Evolutionary conservation across 805 yeast species (phyloP).

Genomic region (Zygoascus bituminiphila): DNA sequence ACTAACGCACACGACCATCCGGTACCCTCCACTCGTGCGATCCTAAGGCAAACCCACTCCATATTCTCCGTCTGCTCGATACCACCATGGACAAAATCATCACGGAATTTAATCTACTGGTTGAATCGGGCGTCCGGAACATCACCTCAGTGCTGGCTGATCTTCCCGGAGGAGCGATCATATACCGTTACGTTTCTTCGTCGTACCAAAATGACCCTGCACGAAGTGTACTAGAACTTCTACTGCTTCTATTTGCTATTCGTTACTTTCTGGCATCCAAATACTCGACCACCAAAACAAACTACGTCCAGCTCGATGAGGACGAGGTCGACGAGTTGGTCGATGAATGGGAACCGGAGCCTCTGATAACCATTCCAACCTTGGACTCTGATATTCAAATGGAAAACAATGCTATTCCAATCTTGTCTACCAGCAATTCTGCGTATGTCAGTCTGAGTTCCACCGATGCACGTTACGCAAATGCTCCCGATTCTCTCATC

Average conservation of each 20-base stretch:
- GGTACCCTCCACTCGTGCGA: too few relatives aligned
- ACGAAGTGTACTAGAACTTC: conserved; percentile 72
- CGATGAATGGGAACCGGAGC: conserved; percentile 89
- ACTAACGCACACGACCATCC: neutral
- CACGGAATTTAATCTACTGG: conserved; percentile 17
- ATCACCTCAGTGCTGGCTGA: conserved; percentile 6
- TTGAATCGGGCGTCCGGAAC: conserved; percentile 12
- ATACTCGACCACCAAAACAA: conserved; percentile 66
- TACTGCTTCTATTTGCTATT: conserved; percentile 71
- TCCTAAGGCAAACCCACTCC: too few relatives aligned
- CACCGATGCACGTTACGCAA: conserved; percentile 36
- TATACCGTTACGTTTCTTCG: conserved; percentile 59
- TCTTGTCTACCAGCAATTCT: conserved; percentile 27
- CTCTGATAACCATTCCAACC: conserved; percentile 49
- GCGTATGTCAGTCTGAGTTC: neutral
- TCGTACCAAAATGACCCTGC: conserved; percentile 93
- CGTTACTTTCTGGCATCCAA: conserved; percentile 73
- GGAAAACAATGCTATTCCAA: conserved; percentile 58
- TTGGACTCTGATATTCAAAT: conserved; percentile 41
- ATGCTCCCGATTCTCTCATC: conserved; percentile 30
- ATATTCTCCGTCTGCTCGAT: neutral
- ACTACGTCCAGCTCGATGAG: conserved; percentile 44
- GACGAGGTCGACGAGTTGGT: conserved; percentile 73
- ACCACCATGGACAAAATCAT: conserved; percentile 15
- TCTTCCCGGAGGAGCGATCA: conserved; percentile 34